Evolutionary conservation across 192 early-diverging fungal genomes (phyloP).

Genomic region (Cetraspora pellucida): DNA sequence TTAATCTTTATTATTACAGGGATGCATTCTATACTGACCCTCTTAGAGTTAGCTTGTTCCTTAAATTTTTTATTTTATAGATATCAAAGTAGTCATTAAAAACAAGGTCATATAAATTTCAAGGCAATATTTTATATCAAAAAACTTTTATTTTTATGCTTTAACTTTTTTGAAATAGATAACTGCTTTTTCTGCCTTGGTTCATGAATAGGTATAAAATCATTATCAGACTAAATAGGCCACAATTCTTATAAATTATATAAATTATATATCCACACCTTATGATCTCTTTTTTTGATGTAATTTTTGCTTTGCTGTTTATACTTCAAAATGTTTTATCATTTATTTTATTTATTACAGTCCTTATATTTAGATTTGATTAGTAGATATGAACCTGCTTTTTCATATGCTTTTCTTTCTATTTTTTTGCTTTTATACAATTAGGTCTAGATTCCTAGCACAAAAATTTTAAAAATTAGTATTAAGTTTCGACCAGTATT

Average conservation of each 20-base stretch:
- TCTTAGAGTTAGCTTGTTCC: not conserved
- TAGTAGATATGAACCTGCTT: not conserved
- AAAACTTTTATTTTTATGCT: too few species aligned
- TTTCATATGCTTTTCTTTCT: not conserved
- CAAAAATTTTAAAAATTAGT: not conserved
- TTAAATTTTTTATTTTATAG: too few species aligned
- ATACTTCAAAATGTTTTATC: not conserved
- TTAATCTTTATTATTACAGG: not conserved
- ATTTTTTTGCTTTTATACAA: slow-evolving; percentile 15
- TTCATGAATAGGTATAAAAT: not conserved
- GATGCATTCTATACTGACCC: not conserved
- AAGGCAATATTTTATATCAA: not conserved
- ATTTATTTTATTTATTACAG: not conserved
- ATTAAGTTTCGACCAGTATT: slow-evolving; percentile 1
- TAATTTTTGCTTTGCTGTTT: not conserved
- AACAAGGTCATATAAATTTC: slow-evolving; percentile 9
- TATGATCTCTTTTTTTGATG: not conserved
- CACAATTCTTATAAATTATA: not conserved
- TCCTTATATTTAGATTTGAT: not conserved
- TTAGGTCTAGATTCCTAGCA: not conserved
- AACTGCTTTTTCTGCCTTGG: not conserved
- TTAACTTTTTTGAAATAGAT: too few species aligned
- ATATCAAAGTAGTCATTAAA: slow-evolving; percentile 17
- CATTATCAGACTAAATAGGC: slow-evolving; percentile 13
- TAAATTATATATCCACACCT: not conserved